Percentiles rank a stretch among this genome's conserved stretches.
phyloP scores from a whole-genome alignment of 352 stramenopile genomes.

The Globisporangium splendens region DNA sequence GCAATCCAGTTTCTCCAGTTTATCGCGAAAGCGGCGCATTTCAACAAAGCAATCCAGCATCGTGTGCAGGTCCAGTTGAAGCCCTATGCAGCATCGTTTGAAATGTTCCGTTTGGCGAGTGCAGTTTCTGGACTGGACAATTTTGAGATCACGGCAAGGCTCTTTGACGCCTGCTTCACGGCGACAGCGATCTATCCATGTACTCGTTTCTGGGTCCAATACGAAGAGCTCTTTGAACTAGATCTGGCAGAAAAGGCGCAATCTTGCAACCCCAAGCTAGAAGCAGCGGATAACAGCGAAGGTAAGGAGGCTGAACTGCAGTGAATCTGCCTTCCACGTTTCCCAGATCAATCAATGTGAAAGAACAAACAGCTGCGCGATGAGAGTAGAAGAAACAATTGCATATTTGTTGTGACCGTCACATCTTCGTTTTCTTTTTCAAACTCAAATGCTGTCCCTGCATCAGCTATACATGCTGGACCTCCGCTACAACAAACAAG shows the following conservation, averaged over 20 bases:
- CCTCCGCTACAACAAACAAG: too few relatives aligned
- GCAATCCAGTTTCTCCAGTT: conserved; percentile 68
- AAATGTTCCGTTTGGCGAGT: conserved; percentile 53
- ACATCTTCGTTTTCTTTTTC: too few relatives aligned
- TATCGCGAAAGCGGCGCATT: conserved; percentile 56
- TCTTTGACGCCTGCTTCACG: conserved; percentile 41
- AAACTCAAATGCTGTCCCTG: too few relatives aligned
- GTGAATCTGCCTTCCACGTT: background rate
- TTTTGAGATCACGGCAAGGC: conserved; percentile 27
- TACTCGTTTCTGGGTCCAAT: conserved; percentile 49
- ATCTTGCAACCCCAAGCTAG: background rate
- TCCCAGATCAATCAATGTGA: too few relatives aligned
- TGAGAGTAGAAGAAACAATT: too few relatives aligned
- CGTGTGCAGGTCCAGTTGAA: conserved; percentile 39
- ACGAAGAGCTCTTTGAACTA: conserved; percentile 42
- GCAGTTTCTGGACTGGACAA: conserved; percentile 40
- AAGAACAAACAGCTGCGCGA: too few relatives aligned
- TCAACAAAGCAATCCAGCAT: conserved; percentile 50
- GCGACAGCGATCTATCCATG: conserved; percentile 17
- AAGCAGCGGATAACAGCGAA: background rate
- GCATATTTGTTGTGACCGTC: too few relatives aligned
- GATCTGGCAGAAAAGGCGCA: conserved; percentile 20
- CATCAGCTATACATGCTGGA: too few relatives aligned
- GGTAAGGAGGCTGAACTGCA: background rate
- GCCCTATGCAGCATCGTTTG: conserved; percentile 34